phyloP scores from a whole-genome alignment of 208 protist genomes.

The Acanthamoeba polyphaga region DNA sequence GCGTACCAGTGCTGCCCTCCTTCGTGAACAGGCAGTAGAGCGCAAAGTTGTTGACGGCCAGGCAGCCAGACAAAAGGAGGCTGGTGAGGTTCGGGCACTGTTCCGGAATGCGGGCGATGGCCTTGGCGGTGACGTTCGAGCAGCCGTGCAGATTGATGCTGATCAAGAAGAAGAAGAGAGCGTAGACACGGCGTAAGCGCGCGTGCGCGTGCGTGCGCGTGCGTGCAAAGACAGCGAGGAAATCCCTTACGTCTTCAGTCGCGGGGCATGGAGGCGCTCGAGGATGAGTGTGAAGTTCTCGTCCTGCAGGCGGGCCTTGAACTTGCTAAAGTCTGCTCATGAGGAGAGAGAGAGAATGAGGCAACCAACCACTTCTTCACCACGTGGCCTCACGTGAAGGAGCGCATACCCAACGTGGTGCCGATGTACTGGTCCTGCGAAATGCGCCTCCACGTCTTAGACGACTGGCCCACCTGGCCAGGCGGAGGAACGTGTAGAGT shows the following conservation, averaged over 20 bases:
- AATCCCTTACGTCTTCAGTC: neutral
- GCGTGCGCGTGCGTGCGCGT: neutral
- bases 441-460: neutral
- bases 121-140: neutral
- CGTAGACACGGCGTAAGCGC: neutral
- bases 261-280: neutral
- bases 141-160: neutral
- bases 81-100: neutral
- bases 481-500: neutral
- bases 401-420: conserved; percentile 11
- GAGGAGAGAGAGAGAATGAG: neutral
- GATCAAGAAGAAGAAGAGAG: neutral
- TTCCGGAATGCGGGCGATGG: neutral
- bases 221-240: neutral
- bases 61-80: neutral
- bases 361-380: neutral
- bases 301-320: neutral
- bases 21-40: conserved; percentile 10
- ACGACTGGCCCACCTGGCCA: neutral
- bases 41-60: conserved; percentile 14
- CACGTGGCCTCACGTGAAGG: too few species aligned
- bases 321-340: neutral
- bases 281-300: conserved; percentile 4
- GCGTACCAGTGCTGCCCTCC: neutral
- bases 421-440: neutral